A percentile compares a stretch with the other conserved stretches of the same genome.
These are phyloP conservation scores for Ascochyta lentis DNA, from an alignment of 2,329 filamentous ascomycete genomes.

Conservation along the genomic window DNA sequence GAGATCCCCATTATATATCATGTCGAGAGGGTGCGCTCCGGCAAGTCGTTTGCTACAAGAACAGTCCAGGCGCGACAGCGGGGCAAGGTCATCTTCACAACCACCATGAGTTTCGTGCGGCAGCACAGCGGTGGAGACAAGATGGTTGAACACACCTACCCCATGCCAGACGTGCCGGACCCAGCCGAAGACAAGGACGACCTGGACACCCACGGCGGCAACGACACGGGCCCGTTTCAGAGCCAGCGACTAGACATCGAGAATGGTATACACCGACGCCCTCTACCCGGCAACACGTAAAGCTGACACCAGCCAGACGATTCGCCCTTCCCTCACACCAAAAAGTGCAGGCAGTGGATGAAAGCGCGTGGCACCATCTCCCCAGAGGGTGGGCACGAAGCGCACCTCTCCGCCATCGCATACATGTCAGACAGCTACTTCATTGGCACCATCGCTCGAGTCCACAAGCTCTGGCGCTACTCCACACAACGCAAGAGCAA, in stretches of 20 bases:
- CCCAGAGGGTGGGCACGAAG: conserved; percentile 73
- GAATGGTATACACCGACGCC: conserved; percentile 54
- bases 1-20: conserved; percentile 91
- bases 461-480: conserved; percentile 82
- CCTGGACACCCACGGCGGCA: conserved; percentile 39
- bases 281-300: background rate
- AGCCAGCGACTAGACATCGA: conserved; percentile 63
- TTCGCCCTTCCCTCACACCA: conserved; percentile 64
- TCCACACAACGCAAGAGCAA: conserved; percentile 54
- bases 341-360: conserved; percentile 73
- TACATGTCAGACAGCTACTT: conserved; percentile 96
- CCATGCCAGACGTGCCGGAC: conserved; percentile 56
- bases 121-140: conserved; percentile 65
- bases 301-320: conserved; percentile 46
- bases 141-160: conserved; percentile 69
- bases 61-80: conserved; percentile 95
- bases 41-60: conserved; percentile 85
- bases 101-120: conserved; percentile 85
- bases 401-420: conserved; percentile 85
- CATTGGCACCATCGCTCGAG: conserved; percentile 83
- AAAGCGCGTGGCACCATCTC: conserved; percentile 77
- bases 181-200: conserved; percentile 52
- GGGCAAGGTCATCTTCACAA: conserved; percentile 91
- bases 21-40: conserved; percentile 91
- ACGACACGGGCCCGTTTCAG: conserved; percentile 61